Conservation (phyloP, 805 yeast species). For the Ogataea trehaloabstinens region DNA sequence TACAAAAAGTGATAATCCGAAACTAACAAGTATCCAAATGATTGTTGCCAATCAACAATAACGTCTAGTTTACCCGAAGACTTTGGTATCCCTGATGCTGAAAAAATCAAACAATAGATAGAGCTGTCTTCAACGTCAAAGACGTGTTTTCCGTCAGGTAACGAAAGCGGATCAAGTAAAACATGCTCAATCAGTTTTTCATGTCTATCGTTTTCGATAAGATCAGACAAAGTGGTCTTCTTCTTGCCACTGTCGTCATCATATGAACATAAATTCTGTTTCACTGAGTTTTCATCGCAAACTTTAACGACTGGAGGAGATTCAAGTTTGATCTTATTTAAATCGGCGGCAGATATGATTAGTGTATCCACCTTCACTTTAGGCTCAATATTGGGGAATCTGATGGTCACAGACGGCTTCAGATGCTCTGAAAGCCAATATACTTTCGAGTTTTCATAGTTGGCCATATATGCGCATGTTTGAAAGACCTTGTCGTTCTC, state of each 20-base stretch:
- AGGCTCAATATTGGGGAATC: constrained; percentile 11
- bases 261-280: constrained; percentile 22
- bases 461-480: constrained; percentile 31
- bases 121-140: constrained; percentile 21
- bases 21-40: constrained; percentile 29
- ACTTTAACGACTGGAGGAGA: constrained; percentile 25
- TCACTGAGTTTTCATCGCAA: constrained; percentile 31
- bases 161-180: constrained; percentile 6
- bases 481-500: constrained; percentile 23
- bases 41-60: constrained; percentile 32
- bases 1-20: constrained; percentile 29
- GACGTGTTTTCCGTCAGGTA: constrained; percentile 5
- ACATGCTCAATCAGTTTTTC: constrained; percentile 18
- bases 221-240: constrained; percentile 15
- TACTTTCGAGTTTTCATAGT: constrained; percentile 19
- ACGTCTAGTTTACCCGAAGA: constrained; percentile 5
- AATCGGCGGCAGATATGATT: constrained; percentile 24
- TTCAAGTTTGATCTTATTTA: constrained; percentile 24
- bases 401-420: constrained; percentile 21
- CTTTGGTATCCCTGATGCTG: constrained; percentile 14
- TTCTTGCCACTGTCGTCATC: constrained; percentile 12
- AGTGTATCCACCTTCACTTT: constrained; percentile 19
- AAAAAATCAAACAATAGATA: constrained; percentile 28
- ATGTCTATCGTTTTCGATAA: constrained; percentile 16
- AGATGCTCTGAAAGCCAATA: constrained; percentile 17